Conservation (phyloP, 2,329 filamentous ascomycete genomes). For the Pseudocercospora cruenta region DNA sequence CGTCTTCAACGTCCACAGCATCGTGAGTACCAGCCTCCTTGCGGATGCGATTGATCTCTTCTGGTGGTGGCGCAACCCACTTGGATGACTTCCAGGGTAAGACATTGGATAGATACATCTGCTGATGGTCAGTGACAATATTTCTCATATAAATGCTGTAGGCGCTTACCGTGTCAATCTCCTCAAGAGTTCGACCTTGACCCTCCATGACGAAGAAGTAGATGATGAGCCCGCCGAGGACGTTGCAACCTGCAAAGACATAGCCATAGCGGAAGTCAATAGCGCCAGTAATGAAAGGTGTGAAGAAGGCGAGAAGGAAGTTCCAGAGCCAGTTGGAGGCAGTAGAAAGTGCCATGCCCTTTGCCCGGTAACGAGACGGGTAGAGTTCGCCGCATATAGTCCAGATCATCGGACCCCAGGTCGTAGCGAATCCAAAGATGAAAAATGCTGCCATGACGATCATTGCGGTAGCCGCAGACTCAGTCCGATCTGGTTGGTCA, state of each 20-base stretch:
- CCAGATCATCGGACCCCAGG: constrained; percentile 74
- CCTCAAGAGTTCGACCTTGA: constrained; percentile 62
- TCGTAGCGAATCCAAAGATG: constrained; percentile 67
- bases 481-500: constrained; percentile 39
- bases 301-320: constrained; percentile 64
- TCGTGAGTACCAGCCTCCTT: constrained; percentile 20
- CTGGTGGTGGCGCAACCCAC: constrained; percentile 38
- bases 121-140: neutral
- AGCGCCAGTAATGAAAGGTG: constrained; percentile 72
- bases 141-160: neutral
- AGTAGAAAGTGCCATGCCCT: constrained; percentile 58
- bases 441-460: constrained; percentile 71
- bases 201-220: constrained; percentile 80
- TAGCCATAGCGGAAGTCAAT: constrained; percentile 77
- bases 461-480: constrained; percentile 59
- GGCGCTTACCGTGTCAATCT: constrained; percentile 44
- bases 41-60: constrained; percentile 31
- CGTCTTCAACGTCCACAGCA: constrained; percentile 8
- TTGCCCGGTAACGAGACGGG: constrained; percentile 57
- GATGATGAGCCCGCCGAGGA: constrained; percentile 67
- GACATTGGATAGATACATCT: constrained; percentile 62
- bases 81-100: constrained; percentile 38
- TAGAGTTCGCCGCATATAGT: constrained; percentile 49
- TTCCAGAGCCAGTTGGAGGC: constrained; percentile 62
- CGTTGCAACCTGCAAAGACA: constrained; percentile 73